Conservation (phyloP, 345 rosid genomes). For the Gossypium thurberi region DNA sequence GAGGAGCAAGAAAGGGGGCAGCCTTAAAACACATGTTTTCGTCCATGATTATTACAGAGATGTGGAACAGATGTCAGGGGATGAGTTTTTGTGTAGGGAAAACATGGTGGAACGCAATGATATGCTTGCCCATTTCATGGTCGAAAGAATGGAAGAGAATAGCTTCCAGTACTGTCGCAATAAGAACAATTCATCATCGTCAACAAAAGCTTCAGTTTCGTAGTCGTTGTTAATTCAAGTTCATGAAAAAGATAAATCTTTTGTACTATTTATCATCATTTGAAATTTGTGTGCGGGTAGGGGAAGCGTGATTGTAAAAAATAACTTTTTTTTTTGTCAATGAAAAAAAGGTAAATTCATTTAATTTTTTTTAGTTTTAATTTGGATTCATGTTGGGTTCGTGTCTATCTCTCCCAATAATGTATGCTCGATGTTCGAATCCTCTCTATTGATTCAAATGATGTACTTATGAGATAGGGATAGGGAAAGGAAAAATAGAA, state of each 20-base stretch:
- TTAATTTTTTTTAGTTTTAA: background rate
- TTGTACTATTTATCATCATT: constrained; percentile 1
- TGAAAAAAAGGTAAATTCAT: constrained; percentile 1
- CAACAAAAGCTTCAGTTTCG: background rate
- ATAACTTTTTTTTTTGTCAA: background rate
- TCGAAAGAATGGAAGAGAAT: constrained; percentile 69
- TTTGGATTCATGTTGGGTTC: too few relatives aligned
- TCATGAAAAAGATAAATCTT: background rate
- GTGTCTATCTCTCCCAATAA: too few relatives aligned
- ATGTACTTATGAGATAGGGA: too few relatives aligned
- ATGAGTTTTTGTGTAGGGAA: constrained; percentile 81
- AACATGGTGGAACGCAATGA: constrained; percentile 62
- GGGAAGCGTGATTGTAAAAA: background rate
- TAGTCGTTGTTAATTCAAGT: background rate
- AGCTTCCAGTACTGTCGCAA: constrained; percentile 50
- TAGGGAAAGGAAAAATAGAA: too few relatives aligned
- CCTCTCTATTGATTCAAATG: too few relatives aligned
- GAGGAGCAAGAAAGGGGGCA: constrained; percentile 73
- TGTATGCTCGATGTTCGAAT: too few relatives aligned
- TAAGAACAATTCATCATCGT: background rate
- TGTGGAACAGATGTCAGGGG: constrained; percentile 66
- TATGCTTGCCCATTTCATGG: constrained; percentile 76
- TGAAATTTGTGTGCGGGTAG: background rate
- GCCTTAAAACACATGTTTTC: constrained; percentile 66
- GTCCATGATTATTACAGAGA: constrained; percentile 84